Evolutionary conservation across 2,329 filamentous ascomycete genomes (phyloP).

Genomic region (Zymoseptoria brevis): DNA sequence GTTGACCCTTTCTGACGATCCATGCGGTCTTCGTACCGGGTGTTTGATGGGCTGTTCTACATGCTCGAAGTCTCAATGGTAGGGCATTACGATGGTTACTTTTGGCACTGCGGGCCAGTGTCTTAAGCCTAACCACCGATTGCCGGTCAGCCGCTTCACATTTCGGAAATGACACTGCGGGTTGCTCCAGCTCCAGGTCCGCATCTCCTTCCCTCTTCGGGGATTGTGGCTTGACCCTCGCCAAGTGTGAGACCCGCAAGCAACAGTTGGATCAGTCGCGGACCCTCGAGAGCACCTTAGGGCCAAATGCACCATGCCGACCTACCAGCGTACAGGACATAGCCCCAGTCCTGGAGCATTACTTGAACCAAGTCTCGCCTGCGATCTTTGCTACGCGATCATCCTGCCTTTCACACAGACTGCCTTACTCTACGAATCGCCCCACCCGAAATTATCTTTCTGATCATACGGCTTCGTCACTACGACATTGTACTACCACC

Average conservation of each 20-base stretch:
- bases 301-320: not conserved
- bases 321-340: not conserved
- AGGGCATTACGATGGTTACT: not conserved
- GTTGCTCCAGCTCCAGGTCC: not conserved
- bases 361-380: not conserved
- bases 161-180: not conserved
- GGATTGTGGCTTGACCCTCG: not conserved
- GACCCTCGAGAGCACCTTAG: not conserved
- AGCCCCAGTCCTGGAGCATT: not conserved
- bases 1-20: not conserved
- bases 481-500: not conserved
- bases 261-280: not conserved
- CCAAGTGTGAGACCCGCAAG: not conserved
- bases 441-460: not conserved
- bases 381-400: not conserved
- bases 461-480: not conserved
- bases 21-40: not conserved
- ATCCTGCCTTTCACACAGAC: not conserved
- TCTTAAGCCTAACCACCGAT: not conserved
- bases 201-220: not conserved
- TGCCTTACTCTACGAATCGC: not conserved
- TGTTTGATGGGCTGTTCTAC: not conserved
- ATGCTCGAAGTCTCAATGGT: not conserved
- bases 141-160: not conserved
- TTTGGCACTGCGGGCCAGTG: not conserved